Base-by-base conservation (phyloP, 2,329 filamentous ascomycete genomes). In the Diaporthe aspalathi region DNA sequence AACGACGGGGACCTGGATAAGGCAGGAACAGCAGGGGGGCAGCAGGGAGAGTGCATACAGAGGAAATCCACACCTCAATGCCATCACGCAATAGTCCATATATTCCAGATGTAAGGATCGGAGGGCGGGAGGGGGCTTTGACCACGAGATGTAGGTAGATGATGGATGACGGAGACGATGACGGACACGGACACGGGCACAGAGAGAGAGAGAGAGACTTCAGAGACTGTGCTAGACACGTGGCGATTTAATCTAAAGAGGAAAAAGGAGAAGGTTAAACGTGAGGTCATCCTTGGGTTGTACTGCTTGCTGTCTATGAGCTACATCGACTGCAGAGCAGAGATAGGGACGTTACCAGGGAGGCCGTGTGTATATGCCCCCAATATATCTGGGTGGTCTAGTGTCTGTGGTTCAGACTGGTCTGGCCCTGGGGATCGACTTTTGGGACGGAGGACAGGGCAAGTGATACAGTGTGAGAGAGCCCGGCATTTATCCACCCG, bases 1-100 rank as follows among this genome's bases (percentile, higher is more conserved):
- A 68, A 68, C 67, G 56, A 68, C 53, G 60, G 45, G 60, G 60
- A 65, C 45, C 60, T 65, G 43, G 60, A 65, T 50, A 11, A 65
- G 60, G 60, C 45, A 65, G 60, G 60, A 65, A 45, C 43, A 50
- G 60, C 57, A 63, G 57, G 57, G 32, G 29, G 14, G 43, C 57
- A 8, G 24, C 24, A 49, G 57, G 43, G 43, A 47, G 24, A n/a
- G 43, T 29, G 20, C 57, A 49, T 8, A 43, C 57, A 49, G 12
- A 49, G 27, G 20, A 20, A 50, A 65, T 38, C 60, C 60, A 65
- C 60, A 38, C 14, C 60, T 38, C 45, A 50, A 65, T 50, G 60
- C 60, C 45, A 50, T 65, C 60, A 65, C 60, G 60, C 45, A 50
- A 65, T 11, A 65, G n/a, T 38, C 60, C 45, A 65, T 65, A 38